Evolutionary conservation across 1,284 basidiomycete species (phyloP), one percentile per base, ranked within the genome.

Genomic region (Pseudozyma flocculosa): DNA sequence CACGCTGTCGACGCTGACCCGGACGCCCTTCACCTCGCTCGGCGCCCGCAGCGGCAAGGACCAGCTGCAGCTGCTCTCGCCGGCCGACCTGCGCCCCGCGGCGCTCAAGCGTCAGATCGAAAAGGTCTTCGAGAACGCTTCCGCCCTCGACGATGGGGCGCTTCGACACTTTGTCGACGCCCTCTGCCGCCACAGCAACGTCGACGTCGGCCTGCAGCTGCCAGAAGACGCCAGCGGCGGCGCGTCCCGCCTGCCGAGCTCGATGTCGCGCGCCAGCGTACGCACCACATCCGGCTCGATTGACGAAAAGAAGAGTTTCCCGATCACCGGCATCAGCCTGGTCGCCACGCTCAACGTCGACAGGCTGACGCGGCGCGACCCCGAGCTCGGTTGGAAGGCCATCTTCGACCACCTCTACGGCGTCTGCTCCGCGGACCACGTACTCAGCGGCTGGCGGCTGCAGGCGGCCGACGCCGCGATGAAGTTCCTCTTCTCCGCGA

Each of bases 361-460:
- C 66, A 85, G 94, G 4, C 83, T 98, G 23, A 87, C 93, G 38
- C 87, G 86, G 57, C 82, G 86, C 4, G 84, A 88, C 9, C 85
- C 90, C 0, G 84, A 86, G 18, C 81, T 91, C n/a, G 92, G 89
- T 7, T 97, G 93, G 93, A 82, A 87, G 41, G 83, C 85, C 0
- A 85, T 89, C 46, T 90, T 88, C 0, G 81, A 80, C 0, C 92
- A 96, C 73, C 82, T 97, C 0, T 81, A 93, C 4, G 84, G 83
- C 18, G 84, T 93, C 15, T 82, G 90, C 11, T 83, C 87, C 29
- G 84, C 87, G 42, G 75, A 83, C 0, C 80, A 80, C 5, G 87
- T 89, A 0, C 87, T 90, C 0, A 83, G 88, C n/a, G 80, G 85
- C 0, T 89, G 94, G 46, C 88, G 93, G 1, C 79, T 90, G 0